Evolutionary conservation across 75 land plant species (phyloP).

Genomic region (Pinus tabuliformis): DNA sequence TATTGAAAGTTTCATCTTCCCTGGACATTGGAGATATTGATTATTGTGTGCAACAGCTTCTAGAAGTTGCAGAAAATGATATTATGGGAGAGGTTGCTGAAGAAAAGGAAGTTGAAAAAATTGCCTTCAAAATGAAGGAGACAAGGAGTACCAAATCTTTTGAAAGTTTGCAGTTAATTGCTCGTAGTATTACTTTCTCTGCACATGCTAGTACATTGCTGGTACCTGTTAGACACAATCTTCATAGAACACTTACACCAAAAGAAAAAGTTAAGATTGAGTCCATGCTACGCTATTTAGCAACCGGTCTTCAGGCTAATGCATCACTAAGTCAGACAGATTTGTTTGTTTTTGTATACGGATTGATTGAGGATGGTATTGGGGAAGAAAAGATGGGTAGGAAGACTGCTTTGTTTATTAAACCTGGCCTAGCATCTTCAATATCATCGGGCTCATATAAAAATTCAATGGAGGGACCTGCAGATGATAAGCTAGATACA

Average conservation of each 20-base stretch:
- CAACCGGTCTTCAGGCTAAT: conserved; percentile 70
- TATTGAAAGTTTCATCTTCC: conserved; percentile 37
- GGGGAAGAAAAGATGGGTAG: conserved; percentile 15
- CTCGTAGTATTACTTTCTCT: conserved; percentile 68
- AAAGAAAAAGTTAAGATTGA: conserved; percentile 58
- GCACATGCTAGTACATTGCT: conserved; percentile 59
- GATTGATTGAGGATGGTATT: conserved; percentile 57
- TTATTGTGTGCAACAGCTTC: conserved; percentile 70
- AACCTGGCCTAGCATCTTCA: background rate
- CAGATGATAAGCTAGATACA: background rate
- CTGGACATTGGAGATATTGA: conserved; percentile 62
- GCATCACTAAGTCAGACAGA: conserved; percentile 54
- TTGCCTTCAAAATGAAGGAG: conserved; percentile 96
- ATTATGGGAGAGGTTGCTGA: conserved; percentile 85
- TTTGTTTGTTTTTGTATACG: conserved; percentile 70
- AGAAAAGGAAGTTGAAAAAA: conserved; percentile 89
- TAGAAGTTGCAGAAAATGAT: conserved; percentile 68
- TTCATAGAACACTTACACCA: conserved; percentile 53
- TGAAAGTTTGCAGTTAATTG: conserved; percentile 74
- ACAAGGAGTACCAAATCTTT: conserved; percentile 69
- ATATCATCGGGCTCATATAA: background rate
- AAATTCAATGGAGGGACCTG: background rate
- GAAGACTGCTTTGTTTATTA: background rate
- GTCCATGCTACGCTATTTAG: conserved; percentile 60
- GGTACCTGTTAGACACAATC: conserved; percentile 37